Base-by-base conservation (phyloP, 441 rosid species). In the Erodium texanum region DNA sequence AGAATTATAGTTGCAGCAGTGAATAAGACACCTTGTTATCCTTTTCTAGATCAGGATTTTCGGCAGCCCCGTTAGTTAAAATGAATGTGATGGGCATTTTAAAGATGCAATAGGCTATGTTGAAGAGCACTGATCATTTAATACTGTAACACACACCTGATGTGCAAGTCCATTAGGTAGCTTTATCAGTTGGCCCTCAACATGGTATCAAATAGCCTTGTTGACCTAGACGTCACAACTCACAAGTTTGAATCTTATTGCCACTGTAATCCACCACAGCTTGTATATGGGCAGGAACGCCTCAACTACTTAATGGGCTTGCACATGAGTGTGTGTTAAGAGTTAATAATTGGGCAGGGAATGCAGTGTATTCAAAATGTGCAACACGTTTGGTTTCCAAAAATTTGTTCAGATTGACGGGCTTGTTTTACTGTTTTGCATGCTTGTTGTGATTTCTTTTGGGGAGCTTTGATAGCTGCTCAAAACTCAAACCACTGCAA, bases 391-490 rank as follows among this genome's bases (percentile, higher is more conserved):
- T 20, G 24, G 23, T 14, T 20, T 56, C 24, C 24, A 56, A 56
- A 56, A 56, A 7, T 10, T 52, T 52, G 22, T 22, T 52, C 58
- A 52, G 58, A n/a, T 52, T 52, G 56, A 50, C 1, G 6, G 19
- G 18, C 0, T 50, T 15, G 56, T 50, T 50, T 15, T 16, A 50
- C 19, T 50, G 16, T 50, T 50, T 50, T 50, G 56, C 56, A 15
- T 15, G 20, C 6, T 12, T 56, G 24, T 56, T 56, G 19, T 56
- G 62, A 6, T 56, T 56, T 56, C 62, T 18, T 56, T 24, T 56
- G 62, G 24, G 62, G 24, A 56, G 62, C 14, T 19, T 56, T 24
- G 8, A 56, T n/a, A 59, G 64, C 64, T 59, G 29, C 29, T 59
- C n/a, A 59, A 59, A 23, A 12, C 27, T 58, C 12, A 58, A 58